phyloP scores from a whole-genome alignment of 306 rosid genomes.

The Hippophae tibetana region DNA sequence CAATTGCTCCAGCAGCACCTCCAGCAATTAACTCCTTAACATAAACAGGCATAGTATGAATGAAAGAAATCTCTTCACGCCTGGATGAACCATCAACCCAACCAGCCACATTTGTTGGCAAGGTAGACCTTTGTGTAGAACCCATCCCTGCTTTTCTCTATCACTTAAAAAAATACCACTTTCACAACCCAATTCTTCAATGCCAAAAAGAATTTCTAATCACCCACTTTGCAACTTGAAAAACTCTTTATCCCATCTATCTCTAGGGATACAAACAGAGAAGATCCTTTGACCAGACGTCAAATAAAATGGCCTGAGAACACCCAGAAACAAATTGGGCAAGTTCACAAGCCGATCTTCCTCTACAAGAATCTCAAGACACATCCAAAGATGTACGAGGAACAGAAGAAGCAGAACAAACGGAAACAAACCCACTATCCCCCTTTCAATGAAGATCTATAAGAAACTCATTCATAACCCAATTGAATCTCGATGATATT shows the following conservation, averaged over 20 bases:
- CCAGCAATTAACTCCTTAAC: conserved; percentile 84
- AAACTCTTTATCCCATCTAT: conserved; percentile 67
- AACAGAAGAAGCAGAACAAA: conserved; percentile 14
- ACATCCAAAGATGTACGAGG: conserved; percentile 47
- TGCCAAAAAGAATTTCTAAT: neutral
- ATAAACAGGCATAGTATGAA: conserved; percentile 63
- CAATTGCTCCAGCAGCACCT: conserved; percentile 83
- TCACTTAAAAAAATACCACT: conserved; percentile 3
- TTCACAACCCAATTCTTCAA: conserved; percentile 1
- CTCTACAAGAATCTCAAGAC: conserved; percentile 32
- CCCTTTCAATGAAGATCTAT: no score
- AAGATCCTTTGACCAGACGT: conserved; percentile 19
- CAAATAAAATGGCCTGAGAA: conserved; percentile 39
- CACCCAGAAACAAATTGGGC: conserved; percentile 49
- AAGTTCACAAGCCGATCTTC: conserved; percentile 48
- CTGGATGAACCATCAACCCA: conserved; percentile 67
- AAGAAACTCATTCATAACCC: no score
- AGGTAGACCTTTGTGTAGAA: conserved; percentile 60
- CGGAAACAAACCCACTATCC: neutral
- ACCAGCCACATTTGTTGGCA: conserved; percentile 54
- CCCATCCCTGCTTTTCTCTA: conserved; percentile 31
- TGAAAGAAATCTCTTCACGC: conserved; percentile 31
- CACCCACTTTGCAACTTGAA: conserved; percentile 66
- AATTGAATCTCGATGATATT: no score
- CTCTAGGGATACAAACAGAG: conserved; percentile 28